Evolutionary conservation across 129 eudicot genomes (phyloP).

Genomic region (Tagetes erecta): DNA sequence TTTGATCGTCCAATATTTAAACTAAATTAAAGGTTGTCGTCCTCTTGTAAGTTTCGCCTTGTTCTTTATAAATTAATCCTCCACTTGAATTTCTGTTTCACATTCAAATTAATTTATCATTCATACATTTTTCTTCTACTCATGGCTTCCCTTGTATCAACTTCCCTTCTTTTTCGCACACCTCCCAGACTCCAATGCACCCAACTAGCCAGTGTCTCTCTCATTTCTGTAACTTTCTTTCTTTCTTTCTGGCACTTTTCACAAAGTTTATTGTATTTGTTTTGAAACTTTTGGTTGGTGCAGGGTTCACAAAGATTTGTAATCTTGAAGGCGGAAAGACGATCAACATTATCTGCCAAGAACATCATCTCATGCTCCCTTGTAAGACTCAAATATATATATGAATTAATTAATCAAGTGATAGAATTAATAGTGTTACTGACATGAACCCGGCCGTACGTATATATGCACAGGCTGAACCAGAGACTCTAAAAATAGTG

Average conservation of each 20-base stretch:
- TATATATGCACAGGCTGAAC: slow-evolving; percentile 37
- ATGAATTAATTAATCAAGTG: no score
- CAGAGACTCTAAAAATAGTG: slow-evolving; percentile 55
- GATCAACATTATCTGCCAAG: slow-evolving; percentile 22
- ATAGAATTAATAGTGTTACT: no score
- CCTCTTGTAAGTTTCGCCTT: slow-evolving; percentile 37
- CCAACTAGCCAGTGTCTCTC: slow-evolving; percentile 26
- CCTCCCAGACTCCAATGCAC: neutral
- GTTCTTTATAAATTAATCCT: slow-evolving; percentile 15
- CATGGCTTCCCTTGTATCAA: slow-evolving; percentile 49
- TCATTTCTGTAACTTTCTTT: slow-evolving; percentile 21
- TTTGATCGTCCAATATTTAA: slow-evolving; percentile 33
- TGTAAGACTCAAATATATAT: slow-evolving; percentile 9
- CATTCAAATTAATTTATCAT: no score
- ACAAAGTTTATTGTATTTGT: neutral
- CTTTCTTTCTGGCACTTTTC: neutral
- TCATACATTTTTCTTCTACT: neutral
- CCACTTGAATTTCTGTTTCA: neutral
- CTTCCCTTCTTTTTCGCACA: slow-evolving; percentile 32
- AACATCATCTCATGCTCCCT: slow-evolving; percentile 43
- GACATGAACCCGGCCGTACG: no score
- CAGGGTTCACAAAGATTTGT: slow-evolving; percentile 39
- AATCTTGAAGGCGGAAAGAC: slow-evolving; percentile 29
- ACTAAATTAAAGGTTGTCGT: neutral
- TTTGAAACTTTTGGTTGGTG: neutral